A percentile compares a stretch with the other conserved stretches of the same genome.
phyloP scores from a whole-genome alignment of 1,284 basidiomycete species.

The Pyrrhoderma lamaoense region DNA sequence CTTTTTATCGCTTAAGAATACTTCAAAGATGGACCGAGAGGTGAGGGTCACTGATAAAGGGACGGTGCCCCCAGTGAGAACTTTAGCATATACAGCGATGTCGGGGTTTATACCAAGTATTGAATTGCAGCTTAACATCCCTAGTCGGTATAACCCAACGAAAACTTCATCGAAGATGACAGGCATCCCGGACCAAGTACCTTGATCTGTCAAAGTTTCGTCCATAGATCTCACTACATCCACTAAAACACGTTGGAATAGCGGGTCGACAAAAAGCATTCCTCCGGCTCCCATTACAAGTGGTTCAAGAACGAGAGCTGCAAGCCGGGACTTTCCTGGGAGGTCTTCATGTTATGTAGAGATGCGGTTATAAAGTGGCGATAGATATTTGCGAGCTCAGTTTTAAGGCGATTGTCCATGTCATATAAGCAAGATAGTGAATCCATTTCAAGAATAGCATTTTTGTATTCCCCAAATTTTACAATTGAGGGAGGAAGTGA shows the following conservation, averaged over 20 bases:
- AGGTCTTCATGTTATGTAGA: constrained; percentile 32
- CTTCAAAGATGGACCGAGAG: constrained; percentile 68
- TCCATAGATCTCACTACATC: constrained; percentile 64
- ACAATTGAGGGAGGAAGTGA: constrained; percentile 48
- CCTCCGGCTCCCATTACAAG: constrained; percentile 93
- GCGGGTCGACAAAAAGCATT: constrained; percentile 96
- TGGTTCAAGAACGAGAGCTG: constrained; percentile 85
- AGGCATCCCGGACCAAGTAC: constrained; percentile 81
- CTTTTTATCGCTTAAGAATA: constrained; percentile 75
- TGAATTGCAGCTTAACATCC: constrained; percentile 57
- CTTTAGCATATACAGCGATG: constrained; percentile 89
- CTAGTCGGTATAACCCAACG: constrained; percentile 84
- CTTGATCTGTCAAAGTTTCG: constrained; percentile 21
- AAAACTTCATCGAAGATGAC: constrained; percentile 98
- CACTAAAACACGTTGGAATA: constrained; percentile 87
- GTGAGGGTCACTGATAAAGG: constrained; percentile 86
- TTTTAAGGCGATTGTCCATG: constrained; percentile 52
- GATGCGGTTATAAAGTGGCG: constrained; percentile 48
- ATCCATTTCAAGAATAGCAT: constrained; percentile 28
- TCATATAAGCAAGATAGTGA: constrained; percentile 70
- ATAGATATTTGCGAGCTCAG: constrained; percentile 63
- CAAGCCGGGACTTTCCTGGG: constrained; percentile 39
- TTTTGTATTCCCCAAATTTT: constrained; percentile 24
- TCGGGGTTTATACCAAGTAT: constrained; percentile 75
- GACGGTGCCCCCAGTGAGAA: constrained; percentile 88